Evolutionary conservation across 495 filamentous ascomycete species (phyloP).

Genomic region (Cercophora newfieldiana): DNA sequence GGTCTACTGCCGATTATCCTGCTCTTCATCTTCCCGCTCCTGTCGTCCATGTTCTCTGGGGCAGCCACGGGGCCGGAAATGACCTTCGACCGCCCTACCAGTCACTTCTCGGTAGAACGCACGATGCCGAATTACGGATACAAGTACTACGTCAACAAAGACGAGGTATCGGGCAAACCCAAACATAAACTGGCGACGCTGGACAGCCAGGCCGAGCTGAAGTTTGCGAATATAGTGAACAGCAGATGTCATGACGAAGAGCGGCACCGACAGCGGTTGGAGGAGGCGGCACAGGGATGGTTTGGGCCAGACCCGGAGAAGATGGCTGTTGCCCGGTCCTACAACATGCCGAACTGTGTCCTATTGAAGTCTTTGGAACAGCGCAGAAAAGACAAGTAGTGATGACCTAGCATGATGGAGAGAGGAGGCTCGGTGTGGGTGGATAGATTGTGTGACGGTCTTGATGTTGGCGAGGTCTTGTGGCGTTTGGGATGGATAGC

Average conservation of each 20-base stretch:
- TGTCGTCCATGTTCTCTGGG: constrained; percentile 74
- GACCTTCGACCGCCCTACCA: constrained; percentile 68
- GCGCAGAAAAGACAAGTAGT: neutral
- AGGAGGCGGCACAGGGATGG: constrained; percentile 85
- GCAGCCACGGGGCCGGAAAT: constrained; percentile 63
- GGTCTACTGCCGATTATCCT: constrained; percentile 80
- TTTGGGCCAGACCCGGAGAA: constrained; percentile 77
- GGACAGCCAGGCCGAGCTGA: constrained; percentile 73
- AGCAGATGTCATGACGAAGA: constrained; percentile 73
- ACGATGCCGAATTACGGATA: constrained; percentile 69
- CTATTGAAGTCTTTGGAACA: constrained; percentile 33
- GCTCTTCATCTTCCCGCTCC: constrained; percentile 83
- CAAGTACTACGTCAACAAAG: constrained; percentile 81
- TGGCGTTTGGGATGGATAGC: neutral
- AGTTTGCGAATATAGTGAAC: constrained; percentile 64
- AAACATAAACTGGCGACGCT: constrained; percentile 66
- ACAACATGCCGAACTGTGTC: constrained; percentile 42
- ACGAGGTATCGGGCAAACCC: constrained; percentile 69
- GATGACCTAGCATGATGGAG: too few species aligned
- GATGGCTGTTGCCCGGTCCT: constrained; percentile 54
- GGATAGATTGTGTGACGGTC: neutral
- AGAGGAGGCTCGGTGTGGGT: too few species aligned
- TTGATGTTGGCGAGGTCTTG: neutral
- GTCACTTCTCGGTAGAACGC: constrained; percentile 66
- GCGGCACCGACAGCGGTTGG: constrained; percentile 59